Evolutionary conservation across 345 rosid genomes (phyloP).

Genomic region (Rhodomyrtus tomentosa): DNA sequence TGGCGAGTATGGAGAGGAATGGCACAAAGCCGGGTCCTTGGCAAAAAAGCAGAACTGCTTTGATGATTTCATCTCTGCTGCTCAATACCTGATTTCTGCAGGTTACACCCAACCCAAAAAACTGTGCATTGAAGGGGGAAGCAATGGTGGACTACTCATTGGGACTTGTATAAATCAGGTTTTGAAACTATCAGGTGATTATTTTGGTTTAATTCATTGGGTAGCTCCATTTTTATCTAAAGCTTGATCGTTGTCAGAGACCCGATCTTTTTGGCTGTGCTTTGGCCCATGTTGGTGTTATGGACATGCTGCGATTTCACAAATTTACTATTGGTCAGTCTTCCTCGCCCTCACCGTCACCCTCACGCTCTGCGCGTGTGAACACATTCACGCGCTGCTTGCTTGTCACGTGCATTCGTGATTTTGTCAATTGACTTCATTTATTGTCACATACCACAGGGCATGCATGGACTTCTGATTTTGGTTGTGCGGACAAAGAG

Average conservation of each 20-base stretch:
- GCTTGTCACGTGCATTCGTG: neutral
- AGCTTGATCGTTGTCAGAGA: conserved; percentile 32
- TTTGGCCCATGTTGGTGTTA: conserved; percentile 95
- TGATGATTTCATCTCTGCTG: conserved; percentile 77
- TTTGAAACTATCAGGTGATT: neutral
- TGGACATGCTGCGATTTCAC: conserved; percentile 98
- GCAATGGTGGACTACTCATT: conserved; percentile 90
- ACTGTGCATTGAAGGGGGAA: conserved; percentile 89
- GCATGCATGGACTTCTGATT: conserved; percentile 94
- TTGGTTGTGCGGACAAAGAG: conserved; percentile 76
- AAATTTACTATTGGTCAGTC: conserved; percentile 78
- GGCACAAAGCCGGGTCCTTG: conserved; percentile 89
- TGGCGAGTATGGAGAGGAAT: conserved; percentile 95
- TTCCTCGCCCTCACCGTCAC: neutral
- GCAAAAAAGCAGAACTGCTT: conserved; percentile 78
- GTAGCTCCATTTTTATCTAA: neutral
- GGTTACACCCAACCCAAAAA: conserved; percentile 70
- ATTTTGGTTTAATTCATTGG: neutral
- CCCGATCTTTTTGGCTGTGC: conserved; percentile 99
- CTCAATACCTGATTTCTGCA: conserved; percentile 59
- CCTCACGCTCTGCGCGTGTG: neutral
- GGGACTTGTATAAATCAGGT: conserved; percentile 99
- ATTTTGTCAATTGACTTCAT: neutral
- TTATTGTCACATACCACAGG: conserved; percentile 23
- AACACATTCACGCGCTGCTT: neutral